Conservation (phyloP, 2,329 filamentous ascomycete genomes). For the Neonectria neomacrospora region DNA sequence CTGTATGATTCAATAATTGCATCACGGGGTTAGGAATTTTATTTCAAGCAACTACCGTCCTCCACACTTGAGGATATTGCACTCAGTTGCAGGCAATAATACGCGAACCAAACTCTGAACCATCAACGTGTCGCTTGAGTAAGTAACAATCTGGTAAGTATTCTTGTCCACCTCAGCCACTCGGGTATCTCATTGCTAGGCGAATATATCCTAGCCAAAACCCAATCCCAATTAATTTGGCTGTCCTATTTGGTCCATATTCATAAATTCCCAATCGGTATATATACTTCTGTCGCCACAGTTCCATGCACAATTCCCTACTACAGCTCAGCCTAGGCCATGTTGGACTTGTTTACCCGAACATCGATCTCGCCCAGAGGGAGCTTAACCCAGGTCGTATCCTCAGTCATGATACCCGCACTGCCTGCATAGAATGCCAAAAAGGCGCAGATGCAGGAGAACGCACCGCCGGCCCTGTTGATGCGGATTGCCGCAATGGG, state of each 20-base stretch:
- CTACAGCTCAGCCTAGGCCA: conserved; percentile 26
- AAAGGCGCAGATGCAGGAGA: conserved; percentile 51
- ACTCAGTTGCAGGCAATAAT: too few species aligned
- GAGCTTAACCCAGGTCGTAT: conserved; percentile 55
- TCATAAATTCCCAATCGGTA: background rate
- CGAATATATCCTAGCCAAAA: background rate
- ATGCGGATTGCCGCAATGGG: conserved; percentile 52
- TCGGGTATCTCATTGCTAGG: background rate
- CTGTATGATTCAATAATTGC: conserved; percentile 15
- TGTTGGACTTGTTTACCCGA: conserved; percentile 35
- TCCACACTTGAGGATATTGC: background rate
- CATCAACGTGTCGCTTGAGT: background rate
- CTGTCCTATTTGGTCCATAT: background rate
- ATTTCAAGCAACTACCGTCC: background rate
- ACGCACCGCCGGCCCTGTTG: conserved; percentile 56
- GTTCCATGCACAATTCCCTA: too few species aligned
- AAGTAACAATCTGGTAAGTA: background rate
- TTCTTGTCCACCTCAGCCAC: background rate
- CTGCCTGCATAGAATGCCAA: conserved; percentile 54
- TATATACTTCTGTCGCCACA: background rate
- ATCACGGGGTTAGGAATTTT: conserved; percentile 17
- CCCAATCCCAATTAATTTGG: background rate
- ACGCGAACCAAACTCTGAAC: too few species aligned
- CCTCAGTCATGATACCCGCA: conserved; percentile 54
- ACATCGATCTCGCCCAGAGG: conserved; percentile 52